phyloP scores from a whole-genome alignment of 371 early-diverging fungal species.

The Quaeritorhiza haematococci region DNA sequence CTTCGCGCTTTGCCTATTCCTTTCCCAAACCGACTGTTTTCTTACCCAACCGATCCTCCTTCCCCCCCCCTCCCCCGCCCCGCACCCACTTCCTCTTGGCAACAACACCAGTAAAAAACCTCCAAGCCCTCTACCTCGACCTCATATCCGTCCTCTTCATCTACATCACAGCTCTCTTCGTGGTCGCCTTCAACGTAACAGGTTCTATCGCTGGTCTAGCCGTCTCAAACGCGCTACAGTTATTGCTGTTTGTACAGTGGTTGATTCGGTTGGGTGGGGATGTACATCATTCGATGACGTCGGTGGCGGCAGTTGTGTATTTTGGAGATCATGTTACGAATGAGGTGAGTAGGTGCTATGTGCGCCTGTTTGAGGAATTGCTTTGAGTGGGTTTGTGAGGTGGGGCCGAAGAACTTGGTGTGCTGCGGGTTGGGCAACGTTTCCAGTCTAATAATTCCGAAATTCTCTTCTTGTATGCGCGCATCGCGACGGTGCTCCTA shows the following conservation, averaged over 20 bases:
- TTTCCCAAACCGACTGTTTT: too few species aligned
- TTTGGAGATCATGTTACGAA: conserved; percentile 52
- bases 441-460: too few species aligned
- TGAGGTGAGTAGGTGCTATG: conserved; percentile 31
- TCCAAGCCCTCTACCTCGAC: conserved; percentile 65
- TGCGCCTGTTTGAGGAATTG: too few species aligned
- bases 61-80: conserved; percentile 1
- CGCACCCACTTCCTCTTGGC: neutral
- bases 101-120: conserved; percentile 28
- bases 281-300: conserved; percentile 51
- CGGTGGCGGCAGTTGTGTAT: conserved; percentile 49
- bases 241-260: conserved; percentile 70
- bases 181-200: conserved; percentile 33
- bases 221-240: conserved; percentile 62
- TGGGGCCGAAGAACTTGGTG: too few species aligned
- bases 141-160: conserved; percentile 56
- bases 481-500: too few species aligned
- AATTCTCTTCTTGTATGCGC: too few species aligned
- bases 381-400: too few species aligned
- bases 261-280: conserved; percentile 56
- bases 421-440: too few species aligned
- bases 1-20: conserved; percentile 7
- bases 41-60: conserved; percentile 11
- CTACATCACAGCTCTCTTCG: conserved; percentile 53
- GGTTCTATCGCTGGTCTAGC: conserved; percentile 57